Conservation (phyloP, 164 flowering plant species). For the Litsea cubeba region DNA sequence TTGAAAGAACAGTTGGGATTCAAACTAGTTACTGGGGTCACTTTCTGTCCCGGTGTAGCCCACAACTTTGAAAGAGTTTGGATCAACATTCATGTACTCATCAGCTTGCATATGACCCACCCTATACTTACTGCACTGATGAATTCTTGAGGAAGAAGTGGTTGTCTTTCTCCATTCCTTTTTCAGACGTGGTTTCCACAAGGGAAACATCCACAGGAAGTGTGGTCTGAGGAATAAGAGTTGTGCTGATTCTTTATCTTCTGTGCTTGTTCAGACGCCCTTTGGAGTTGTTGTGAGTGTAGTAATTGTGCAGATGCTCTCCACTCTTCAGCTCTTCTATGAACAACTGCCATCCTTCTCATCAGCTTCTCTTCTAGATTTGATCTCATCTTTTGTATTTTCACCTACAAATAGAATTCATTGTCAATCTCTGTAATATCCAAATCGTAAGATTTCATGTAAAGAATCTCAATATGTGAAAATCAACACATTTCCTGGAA, state of each 20-base stretch:
- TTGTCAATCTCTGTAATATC: no score
- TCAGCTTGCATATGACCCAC: no score
- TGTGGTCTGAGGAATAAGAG: constrained; percentile 19
- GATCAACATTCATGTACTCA: neutral
- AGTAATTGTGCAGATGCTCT: constrained; percentile 58
- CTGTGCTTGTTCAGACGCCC: constrained; percentile 36
- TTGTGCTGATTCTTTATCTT: constrained; percentile 35
- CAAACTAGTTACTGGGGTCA: neutral
- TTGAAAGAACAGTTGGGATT: neutral
- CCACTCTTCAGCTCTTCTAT: constrained; percentile 87
- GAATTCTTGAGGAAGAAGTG: no score
- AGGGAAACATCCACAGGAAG: constrained; percentile 55
- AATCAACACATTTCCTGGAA: no score
- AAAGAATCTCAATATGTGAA: no score
- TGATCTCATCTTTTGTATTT: constrained; percentile 85
- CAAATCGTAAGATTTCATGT: no score
- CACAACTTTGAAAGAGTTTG: neutral
- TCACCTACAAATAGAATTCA: constrained; percentile 46
- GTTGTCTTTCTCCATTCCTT: neutral
- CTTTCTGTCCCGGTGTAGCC: neutral
- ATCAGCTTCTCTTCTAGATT: constrained; percentile 81
- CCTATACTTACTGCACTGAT: no score
- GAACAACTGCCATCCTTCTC: constrained; percentile 79
- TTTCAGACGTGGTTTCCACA: constrained; percentile 18
- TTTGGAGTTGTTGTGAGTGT: constrained; percentile 60